Percentiles rank a stretch among this genome's conserved stretches.
These are phyloP conservation scores for Paraglomus brasilianum DNA, from an alignment of 192 early-diverging fungal genomes.

Conservation along the genomic window DNA sequence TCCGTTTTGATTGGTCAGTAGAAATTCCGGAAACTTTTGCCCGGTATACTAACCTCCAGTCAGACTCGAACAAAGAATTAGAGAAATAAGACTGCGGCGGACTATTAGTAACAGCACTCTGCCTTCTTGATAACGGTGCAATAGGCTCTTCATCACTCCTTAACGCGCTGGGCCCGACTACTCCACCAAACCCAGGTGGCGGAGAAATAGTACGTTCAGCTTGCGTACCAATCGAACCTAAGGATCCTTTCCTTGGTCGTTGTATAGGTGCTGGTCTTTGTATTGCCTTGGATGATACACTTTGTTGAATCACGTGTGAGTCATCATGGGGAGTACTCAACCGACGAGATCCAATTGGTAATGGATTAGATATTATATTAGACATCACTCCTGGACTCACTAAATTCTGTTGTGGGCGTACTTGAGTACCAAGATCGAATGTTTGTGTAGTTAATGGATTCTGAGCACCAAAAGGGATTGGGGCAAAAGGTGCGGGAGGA, in stretches of 20 bases:
- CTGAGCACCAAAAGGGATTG: slow-evolving; percentile 27
- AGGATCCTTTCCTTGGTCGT: slow-evolving; percentile 31
- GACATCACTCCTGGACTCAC: slow-evolving; percentile 36
- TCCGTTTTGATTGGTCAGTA: background rate
- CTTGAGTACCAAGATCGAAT: slow-evolving; percentile 30
- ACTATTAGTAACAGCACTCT: slow-evolving; percentile 10
- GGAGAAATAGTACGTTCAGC: slow-evolving; percentile 19
- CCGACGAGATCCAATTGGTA: slow-evolving; percentile 44
- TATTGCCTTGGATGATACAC: slow-evolving; percentile 38
- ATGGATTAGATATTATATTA: slow-evolving; percentile 36
- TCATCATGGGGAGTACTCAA: slow-evolving; percentile 43
- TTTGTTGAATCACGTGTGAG: slow-evolving; percentile 24
- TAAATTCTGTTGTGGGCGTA: slow-evolving; percentile 30
- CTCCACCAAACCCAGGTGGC: slow-evolving; percentile 28
- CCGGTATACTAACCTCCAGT: slow-evolving; percentile 31
- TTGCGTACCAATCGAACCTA: background rate
- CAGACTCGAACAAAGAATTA: slow-evolving; percentile 27
- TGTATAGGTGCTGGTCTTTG: slow-evolving; percentile 45
- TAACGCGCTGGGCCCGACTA: slow-evolving; percentile 12
- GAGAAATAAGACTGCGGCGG: slow-evolving; percentile 25
- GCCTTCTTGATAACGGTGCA: slow-evolving; percentile 13
- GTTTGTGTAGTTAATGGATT: slow-evolving; percentile 23
- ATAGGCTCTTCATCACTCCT: slow-evolving; percentile 17
- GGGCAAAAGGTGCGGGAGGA: slow-evolving; percentile 33
- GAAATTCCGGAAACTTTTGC: background rate